These are phyloP conservation scores for Cystobasidiaceae sp. DNA, from an alignment of 1,284 basidiomycete genomes.

Conservation along the genomic window DNA sequence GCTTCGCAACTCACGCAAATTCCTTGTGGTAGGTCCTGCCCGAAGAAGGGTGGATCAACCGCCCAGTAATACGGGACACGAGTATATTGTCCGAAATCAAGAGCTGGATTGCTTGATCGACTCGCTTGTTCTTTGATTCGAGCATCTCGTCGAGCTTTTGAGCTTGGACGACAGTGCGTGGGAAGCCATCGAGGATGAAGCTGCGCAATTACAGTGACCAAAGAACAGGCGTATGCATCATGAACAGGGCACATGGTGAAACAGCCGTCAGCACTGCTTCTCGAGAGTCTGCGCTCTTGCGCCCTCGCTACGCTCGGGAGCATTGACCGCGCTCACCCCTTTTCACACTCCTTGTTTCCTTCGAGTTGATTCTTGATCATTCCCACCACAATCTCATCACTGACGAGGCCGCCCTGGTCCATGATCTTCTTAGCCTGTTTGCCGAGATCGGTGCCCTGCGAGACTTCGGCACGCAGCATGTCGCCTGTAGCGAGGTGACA, in stretches of 20 bases:
- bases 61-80: slow-evolving; percentile 94
- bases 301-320: too few species aligned
- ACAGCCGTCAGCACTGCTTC: not conserved
- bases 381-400: slow-evolving; percentile 93
- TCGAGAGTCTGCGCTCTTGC: too few species aligned
- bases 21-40: slow-evolving; percentile 92
- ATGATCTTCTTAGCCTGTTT: slow-evolving; percentile 95
- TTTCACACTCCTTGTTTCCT: slow-evolving; percentile 85
- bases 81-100: slow-evolving; percentile 90
- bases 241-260: not conserved
- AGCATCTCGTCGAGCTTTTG: slow-evolving; percentile 95
- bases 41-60: slow-evolving; percentile 81
- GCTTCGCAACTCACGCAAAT: slow-evolving; percentile 73
- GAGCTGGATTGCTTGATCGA: slow-evolving; percentile 88
- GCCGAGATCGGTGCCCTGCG: slow-evolving; percentile 79
- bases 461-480: slow-evolving; percentile 93
- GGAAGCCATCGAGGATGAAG: slow-evolving; percentile 98
- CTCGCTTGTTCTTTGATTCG: slow-evolving; percentile 63
- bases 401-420: slow-evolving; percentile 88
- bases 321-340: slow-evolving; percentile 85
- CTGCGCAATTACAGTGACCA: too few species aligned
- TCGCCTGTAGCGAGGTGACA: slow-evolving; percentile 98
- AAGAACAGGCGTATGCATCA: too few species aligned
- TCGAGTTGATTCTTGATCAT: slow-evolving; percentile 97
- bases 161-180: slow-evolving; percentile 94